Base-by-base conservation (phyloP, 225 moss, liverwort and hornwort genomes). In the Physcomitrium patens region DNA sequence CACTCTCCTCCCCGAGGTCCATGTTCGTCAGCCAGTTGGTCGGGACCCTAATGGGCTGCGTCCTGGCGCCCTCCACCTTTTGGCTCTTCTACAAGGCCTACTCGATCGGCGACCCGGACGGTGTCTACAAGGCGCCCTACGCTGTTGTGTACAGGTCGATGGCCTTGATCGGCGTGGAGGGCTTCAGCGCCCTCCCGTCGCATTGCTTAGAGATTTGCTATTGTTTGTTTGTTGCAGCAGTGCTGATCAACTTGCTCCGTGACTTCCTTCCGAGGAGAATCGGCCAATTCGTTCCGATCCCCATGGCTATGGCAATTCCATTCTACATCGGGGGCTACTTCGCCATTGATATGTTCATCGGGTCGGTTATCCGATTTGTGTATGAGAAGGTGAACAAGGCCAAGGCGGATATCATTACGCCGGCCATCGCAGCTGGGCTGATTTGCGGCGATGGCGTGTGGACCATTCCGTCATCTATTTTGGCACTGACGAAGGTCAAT, bases 251-350 rank as follows among this genome's bases (percentile, higher is more conserved):
- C 83, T 0, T 94, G 0, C 9, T 91, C 9, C 91, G 94, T 0
- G 94, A 94, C 64, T 22, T 8, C 1, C 42, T 80, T 9, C 94
- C 96, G 1, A 49, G 55, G 62, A 85, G 76, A 22, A 60, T 83
- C 10, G 10, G 85, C 3, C 74, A 86, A 72, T 97, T 68, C 0
- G 52, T 94, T 7, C 96, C 96, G 3, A 90, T 94, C 37, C 94
- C 96, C 17, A 97, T 97, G 96, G 96, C 96, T 9, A 90, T 97
- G 92, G 96, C 94, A 41, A 92, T 94, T 54, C 96, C 94, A 0
- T 97, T 97, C 55, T 94, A 94, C 72, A 90, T 97, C 12, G 96
- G 96, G 8, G 96, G 91, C 12, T 88, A 87, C 84, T 97, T 94
- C 66, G 90, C 96, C 51, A 87, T 97, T 5, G 96, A 97, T 77